Evolutionary conservation across 2,329 filamentous ascomycete genomes (phyloP), one percentile per base, ranked within the genome.

Genomic region (Penicillium janthinellum): DNA sequence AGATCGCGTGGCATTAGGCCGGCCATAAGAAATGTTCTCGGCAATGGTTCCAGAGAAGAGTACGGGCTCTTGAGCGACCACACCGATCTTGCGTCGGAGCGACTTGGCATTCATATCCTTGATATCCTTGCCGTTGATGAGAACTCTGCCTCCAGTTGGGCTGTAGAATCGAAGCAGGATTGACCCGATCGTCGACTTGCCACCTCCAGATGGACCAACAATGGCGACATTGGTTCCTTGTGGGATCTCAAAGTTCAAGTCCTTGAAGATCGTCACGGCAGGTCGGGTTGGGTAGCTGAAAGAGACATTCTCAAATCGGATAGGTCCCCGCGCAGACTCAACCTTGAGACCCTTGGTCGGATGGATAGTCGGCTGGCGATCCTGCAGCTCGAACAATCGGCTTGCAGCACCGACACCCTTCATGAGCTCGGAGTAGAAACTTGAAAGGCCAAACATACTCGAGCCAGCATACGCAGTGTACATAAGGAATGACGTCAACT

Each of bases 391-490:
- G 71, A 99, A 99, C 1, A 99, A 83, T 61, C 95, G 90, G 71
- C 90, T 96, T n/a, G 95, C 95, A 44, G 95, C 95, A 70, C 96
- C 95, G 4, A 96, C 94, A 44, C 96, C 96, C 77, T 99, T 99
- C 95, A 99, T 99, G 62, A 99, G 83, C 74, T 99, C 95, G 0
- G 93, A 96, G 77, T 97, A 99, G 79, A 99, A 99, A 58, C 91
- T 92, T 4, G 92, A 96, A 1, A 99, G 82, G 4, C 95, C 95
- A 68, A 98, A 96, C 64, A 99, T 85, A 77, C 91, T 96, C 51
- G 91, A 95, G 17, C 87, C 87, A 55, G 87, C 87, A 68, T 89
- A 98, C 3, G 91, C 94, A 3, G 93, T 96, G 77, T 98, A 99
- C 94, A 99, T 98, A 80, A 99, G 85, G 78, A 99, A 99, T 0